phyloP scores from a whole-genome alignment of 2,329 filamentous ascomycete genomes.

The Herpomyces periplanetae region DNA sequence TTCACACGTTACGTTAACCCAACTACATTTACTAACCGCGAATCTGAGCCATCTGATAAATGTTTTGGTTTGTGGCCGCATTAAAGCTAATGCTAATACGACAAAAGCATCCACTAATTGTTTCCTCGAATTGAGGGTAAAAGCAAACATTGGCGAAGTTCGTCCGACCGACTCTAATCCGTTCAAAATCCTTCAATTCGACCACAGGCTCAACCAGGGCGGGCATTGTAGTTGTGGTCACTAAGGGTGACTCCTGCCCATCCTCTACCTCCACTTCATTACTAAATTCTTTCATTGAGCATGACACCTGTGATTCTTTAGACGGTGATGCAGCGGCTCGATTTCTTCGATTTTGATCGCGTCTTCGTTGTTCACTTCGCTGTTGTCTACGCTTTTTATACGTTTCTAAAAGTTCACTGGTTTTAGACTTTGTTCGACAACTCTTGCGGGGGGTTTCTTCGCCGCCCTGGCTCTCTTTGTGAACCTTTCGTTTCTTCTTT shows the following conservation, averaged over 20 bases:
- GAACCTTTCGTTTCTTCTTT: slow-evolving; percentile 14
- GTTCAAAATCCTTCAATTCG: slow-evolving; percentile 41
- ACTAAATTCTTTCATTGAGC: too few species aligned
- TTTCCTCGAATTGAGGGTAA: slow-evolving; percentile 49
- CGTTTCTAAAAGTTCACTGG: slow-evolving; percentile 32
- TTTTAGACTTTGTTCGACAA: slow-evolving; percentile 13
- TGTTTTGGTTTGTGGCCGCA: slow-evolving; percentile 24
- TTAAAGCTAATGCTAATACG: slow-evolving; percentile 50
- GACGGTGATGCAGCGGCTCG: slow-evolving; percentile 11
- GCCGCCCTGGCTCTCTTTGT: slow-evolving; percentile 23
- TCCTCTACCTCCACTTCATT: slow-evolving; percentile 36
- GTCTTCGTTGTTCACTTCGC: slow-evolving; percentile 13
- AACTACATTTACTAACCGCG: slow-evolving; percentile 18
- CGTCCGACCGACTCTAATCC: slow-evolving; percentile 39
- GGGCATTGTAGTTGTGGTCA: slow-evolving; percentile 11
- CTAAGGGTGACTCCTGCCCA: slow-evolving; percentile 23
- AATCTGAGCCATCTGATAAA: slow-evolving; percentile 60
- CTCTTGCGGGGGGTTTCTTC: slow-evolving; percentile 39
- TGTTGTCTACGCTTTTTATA: slow-evolving; percentile 11
- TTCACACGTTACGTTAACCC: too few species aligned
- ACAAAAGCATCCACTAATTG: slow-evolving; percentile 45
- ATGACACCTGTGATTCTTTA: slow-evolving; percentile 11
- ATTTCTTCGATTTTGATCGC: slow-evolving; percentile 11
- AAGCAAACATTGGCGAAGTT: slow-evolving; percentile 75
- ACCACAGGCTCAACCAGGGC: slow-evolving; percentile 25